Conservation (phyloP, 371 early-diverging fungal species). For the Polyrhizophydium stewartii region DNA sequence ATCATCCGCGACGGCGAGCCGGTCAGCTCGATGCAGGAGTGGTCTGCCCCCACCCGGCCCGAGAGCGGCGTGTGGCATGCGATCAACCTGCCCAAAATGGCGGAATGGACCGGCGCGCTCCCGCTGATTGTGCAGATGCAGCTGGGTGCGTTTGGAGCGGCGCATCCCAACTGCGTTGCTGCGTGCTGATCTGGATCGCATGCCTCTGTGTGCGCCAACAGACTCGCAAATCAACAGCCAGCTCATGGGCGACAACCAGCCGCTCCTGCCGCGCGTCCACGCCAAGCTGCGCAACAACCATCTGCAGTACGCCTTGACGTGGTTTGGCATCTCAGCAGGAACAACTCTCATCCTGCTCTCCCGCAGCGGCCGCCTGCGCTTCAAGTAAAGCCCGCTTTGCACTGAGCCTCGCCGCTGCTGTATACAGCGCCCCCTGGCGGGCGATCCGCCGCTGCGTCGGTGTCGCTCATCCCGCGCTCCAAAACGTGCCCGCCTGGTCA, state of each 20-base stretch:
- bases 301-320: conserved; percentile 80
- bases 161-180: no score
- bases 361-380: neutral
- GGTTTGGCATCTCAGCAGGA: conserved; percentile 46
- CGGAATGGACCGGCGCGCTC: conserved; percentile 54
- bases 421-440: no score
- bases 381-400: no score
- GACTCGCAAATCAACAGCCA: neutral
- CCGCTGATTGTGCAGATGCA: conserved; percentile 73
- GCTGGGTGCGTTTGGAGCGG: conserved; percentile 48
- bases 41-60: conserved; percentile 45
- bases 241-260: neutral
- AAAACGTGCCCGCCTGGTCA: no score
- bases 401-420: no score
- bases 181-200: no score
- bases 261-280: neutral
- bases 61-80: conserved; percentile 77
- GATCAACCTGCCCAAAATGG: conserved; percentile 74
- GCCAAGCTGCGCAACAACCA: conserved; percentile 77
- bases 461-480: no score
- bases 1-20: conserved; percentile 57
- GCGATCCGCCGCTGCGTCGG: no score
- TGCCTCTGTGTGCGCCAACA: no score
- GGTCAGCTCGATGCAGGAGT: neutral
- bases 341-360: neutral